Evolutionary conservation across 1,139 yeast genomes (phyloP).

Genomic region (Williopsis jadinii): DNA sequence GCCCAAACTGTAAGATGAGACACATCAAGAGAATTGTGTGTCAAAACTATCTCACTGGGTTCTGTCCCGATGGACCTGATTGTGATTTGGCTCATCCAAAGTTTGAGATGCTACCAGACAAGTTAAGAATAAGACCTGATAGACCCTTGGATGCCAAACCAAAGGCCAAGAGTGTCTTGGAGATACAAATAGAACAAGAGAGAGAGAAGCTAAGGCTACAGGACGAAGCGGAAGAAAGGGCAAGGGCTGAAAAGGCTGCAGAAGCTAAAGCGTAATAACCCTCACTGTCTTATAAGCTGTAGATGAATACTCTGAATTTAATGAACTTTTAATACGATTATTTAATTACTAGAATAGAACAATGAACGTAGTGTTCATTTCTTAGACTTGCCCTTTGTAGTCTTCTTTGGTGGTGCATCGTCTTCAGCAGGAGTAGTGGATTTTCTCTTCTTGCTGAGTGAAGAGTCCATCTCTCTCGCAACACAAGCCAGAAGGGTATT

Average conservation of each 20-base stretch:
- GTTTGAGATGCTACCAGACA: conserved; percentile 42
- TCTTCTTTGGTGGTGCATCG: not conserved
- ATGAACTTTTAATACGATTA: no score
- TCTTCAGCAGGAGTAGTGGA: not conserved
- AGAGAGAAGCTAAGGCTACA: conserved; percentile 13
- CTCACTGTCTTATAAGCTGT: no score
- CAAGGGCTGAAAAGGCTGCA: not conserved
- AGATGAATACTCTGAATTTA: no score
- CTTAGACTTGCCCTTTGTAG: not conserved
- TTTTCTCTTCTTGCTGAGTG: conserved; percentile 7
- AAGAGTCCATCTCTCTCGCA: conserved; percentile 39
- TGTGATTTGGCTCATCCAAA: conserved; percentile 57
- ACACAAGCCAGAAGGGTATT: conserved; percentile 59
- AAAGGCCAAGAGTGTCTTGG: conserved; percentile 16
- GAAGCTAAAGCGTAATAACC: not conserved
- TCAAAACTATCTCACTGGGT: conserved; percentile 81
- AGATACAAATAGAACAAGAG: conserved; percentile 21
- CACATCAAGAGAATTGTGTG: conserved; percentile 78
- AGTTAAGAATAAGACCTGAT: conserved; percentile 47
- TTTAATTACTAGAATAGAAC: no score
- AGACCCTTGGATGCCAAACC: conserved; percentile 17
- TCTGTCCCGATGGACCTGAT: conserved; percentile 74
- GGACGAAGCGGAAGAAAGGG: conserved; percentile 9
- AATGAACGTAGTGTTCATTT: not conserved
- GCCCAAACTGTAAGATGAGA: conserved; percentile 78